These are phyloP conservation scores for Paramecium tetraurelia DNA, from an alignment of 73 alveolate genomes.

Conservation along the genomic window DNA sequence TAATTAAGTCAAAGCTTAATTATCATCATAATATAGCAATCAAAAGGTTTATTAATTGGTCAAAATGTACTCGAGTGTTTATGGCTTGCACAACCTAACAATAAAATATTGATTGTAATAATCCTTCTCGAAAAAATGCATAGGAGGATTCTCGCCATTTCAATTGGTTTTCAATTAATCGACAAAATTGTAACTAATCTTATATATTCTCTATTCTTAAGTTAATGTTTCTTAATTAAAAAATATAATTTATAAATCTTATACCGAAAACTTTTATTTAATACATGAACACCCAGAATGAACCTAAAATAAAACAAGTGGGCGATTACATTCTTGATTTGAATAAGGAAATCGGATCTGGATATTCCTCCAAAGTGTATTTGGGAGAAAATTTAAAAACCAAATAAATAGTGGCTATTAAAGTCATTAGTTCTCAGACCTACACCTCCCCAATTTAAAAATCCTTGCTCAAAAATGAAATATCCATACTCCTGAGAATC, in stretches of 20 bases:
- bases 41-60: background rate
- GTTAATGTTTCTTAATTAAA: background rate
- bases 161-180: background rate
- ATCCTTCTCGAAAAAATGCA: background rate
- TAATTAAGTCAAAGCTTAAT: background rate
- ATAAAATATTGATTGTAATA: background rate
- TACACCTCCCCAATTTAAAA: background rate
- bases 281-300: background rate
- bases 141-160: background rate
- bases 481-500: background rate
- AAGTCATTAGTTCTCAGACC: background rate
- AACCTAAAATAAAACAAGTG: background rate
- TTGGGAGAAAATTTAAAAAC: background rate
- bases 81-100: background rate
- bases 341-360: background rate
- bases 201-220: background rate
- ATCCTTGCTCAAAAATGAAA: background rate
- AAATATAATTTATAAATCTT: background rate
- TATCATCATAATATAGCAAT: background rate
- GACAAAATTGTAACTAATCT: background rate
- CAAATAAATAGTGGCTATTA: background rate
- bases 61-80: background rate
- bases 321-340: background rate
- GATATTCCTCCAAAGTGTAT: constrained; percentile 15
- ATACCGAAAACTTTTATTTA: background rate